A percentile compares a stretch with the other conserved stretches of the same genome.
These are phyloP conservation scores for Umbilicus rupestris DNA, from an alignment of 164 flowering plant species.

Conservation along the genomic window DNA sequence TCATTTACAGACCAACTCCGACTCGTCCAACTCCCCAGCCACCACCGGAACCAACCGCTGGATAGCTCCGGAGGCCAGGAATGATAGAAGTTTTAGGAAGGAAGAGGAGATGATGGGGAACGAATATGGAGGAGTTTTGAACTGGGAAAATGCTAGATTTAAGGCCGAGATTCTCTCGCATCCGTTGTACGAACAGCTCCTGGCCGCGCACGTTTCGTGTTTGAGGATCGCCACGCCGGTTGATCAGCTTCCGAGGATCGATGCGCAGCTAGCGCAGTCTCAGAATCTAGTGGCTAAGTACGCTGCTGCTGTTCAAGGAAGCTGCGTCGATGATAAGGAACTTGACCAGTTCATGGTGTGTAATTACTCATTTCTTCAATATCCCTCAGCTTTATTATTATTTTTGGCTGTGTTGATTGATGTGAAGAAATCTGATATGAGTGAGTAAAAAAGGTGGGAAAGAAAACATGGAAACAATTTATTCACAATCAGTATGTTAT, in stretches of 20 bases:
- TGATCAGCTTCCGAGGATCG: conserved; percentile 79
- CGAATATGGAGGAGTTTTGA: conserved; percentile 10
- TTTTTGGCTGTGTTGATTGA: background rate
- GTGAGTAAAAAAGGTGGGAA: background rate
- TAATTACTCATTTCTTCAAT: no score
- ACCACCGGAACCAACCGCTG: conserved; percentile 7
- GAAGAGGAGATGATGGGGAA: conserved; percentile 16
- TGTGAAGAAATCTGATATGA: background rate
- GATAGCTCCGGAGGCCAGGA: conserved; percentile 4
- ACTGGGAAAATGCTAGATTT: conserved; percentile 37
- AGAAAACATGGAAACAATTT: background rate
- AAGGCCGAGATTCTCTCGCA: conserved; percentile 65
- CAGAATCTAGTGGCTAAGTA: conserved; percentile 62
- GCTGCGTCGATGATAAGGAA: conserved; percentile 44
- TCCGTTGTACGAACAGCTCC: conserved; percentile 67
- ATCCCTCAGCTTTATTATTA: background rate
- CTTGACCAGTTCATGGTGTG: conserved; percentile 84
- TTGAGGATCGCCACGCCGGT: conserved; percentile 82
- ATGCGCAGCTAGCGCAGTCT: conserved; percentile 67
- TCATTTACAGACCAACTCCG: conserved; percentile 34
- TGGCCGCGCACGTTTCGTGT: conserved; percentile 79
- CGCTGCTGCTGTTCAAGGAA: conserved; percentile 28
- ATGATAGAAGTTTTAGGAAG: background rate
- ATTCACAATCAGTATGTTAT: conserved; percentile 3
- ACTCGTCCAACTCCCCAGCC: conserved; percentile 19